Evolutionary conservation across 176 grass and related monocot species (phyloP), one percentile per base, ranked within the genome.

Genomic region (Carex parvula): DNA sequence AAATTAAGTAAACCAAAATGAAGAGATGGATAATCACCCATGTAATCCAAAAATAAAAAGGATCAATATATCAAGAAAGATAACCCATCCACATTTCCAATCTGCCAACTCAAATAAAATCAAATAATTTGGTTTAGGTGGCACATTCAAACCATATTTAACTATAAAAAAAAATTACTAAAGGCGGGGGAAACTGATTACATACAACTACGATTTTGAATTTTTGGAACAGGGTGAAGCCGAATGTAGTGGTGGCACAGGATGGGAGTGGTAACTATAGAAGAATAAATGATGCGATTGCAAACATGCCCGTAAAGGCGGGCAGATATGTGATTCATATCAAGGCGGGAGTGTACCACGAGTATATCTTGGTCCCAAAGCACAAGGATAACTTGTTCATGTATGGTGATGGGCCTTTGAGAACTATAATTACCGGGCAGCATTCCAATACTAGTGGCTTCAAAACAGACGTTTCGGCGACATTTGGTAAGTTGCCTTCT

Each of bases 211-310:
- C 16, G 4, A 18, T 75, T 75, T 75, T 3, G 10, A n/a, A 61
- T 33, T 80, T 50, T 15, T 13, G 26, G 54, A 84, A 63, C 62
- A 33, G 21, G 57, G 59, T 92, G 4, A 87, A 22, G 80, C 92
- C 95, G 0, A 87, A 98, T 63, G 93, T 70, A 9, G 86, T 98
- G 57, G 95, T 98, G 56, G 92, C 95, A 60, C 81, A 93, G 87
- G 95, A 98, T 77, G 95, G 95, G 33, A 95, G 89, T 77, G 93
- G 95, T 18, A 75, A 93, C 62, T 98, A 90, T 80, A 95, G 89
- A 83, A 74, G 29, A 70, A 88, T 98, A 68, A 92, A 77, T 71
- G 92, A 91, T 0, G 95, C 95, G 55, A 6, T 98, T 10, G 84
- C 90, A 48, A 44, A 85, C n/a, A 64, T 93, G 60, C 95, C 95